A percentile compares a stretch with the other conserved stretches of the same genome.
Conservation (phyloP, 2,329 filamentous ascomycete genomes). For the Aspergillus hiratsukae region DNA sequence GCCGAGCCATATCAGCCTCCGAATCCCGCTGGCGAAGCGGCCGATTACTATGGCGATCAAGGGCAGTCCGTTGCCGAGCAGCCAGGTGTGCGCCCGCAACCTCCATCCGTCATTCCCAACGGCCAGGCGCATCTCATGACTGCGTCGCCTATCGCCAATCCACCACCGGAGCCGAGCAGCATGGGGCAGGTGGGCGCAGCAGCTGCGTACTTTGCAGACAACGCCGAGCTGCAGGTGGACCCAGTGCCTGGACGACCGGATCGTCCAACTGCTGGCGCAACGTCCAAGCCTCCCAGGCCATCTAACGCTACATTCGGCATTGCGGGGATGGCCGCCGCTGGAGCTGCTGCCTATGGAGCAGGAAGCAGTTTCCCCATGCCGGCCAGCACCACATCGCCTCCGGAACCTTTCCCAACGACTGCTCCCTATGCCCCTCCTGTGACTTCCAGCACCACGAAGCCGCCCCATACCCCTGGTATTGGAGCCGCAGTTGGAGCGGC, state of each 20-base stretch:
- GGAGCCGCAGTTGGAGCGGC: conserved; percentile 34
- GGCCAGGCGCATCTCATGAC: conserved; percentile 54
- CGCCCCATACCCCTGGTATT: conserved; percentile 27
- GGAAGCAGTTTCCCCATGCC: conserved; percentile 27
- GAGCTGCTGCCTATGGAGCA: conserved; percentile 41
- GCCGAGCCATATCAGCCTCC: conserved; percentile 45
- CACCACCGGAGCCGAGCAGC: conserved; percentile 56
- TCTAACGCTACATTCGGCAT: conserved; percentile 30
- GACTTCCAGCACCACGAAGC: conserved; percentile 15
- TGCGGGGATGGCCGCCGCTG: conserved; percentile 23
- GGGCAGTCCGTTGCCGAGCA: conserved; percentile 57
- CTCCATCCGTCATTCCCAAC: conserved; percentile 51
- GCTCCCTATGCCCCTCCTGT: conserved; percentile 17
- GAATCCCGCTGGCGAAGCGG: conserved; percentile 50
- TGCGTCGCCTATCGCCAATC: conserved; percentile 48
- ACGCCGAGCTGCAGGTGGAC: conserved; percentile 13
- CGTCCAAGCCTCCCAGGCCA: conserved; percentile 23
- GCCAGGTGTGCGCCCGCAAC: conserved; percentile 54
- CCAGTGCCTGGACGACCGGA: conserved; percentile 9
- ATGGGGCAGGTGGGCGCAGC: conserved; percentile 46
- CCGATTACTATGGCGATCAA: conserved; percentile 61
- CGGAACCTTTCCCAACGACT: conserved; percentile 12
- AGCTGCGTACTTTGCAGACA: conserved; percentile 51
- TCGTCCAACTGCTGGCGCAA: conserved; percentile 12
- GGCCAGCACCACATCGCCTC: conserved; percentile 16